These are phyloP conservation scores for Pichia sp. DNA, from an alignment of 1,139 yeast genomes.

Conservation along the genomic window DNA sequence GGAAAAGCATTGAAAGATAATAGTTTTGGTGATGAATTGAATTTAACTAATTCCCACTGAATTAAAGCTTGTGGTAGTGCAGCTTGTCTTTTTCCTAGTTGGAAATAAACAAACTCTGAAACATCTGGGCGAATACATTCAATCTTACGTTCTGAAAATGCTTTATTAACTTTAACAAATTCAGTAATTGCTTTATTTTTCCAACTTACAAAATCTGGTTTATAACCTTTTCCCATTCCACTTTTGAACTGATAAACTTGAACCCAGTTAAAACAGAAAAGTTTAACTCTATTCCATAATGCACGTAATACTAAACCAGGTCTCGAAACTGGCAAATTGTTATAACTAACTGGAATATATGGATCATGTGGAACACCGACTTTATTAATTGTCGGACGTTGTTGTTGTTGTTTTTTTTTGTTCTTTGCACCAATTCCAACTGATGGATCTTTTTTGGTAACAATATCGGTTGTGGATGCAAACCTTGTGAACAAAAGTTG, in stretches of 20 bases:
- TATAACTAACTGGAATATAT: slow-evolving; percentile 43
- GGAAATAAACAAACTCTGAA: slow-evolving; percentile 57
- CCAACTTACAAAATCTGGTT: slow-evolving; percentile 64
- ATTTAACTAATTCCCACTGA: slow-evolving; percentile 70
- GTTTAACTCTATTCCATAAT: slow-evolving; percentile 43
- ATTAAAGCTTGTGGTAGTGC: slow-evolving; percentile 56
- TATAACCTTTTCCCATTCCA: slow-evolving; percentile 46
- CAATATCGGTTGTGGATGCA: slow-evolving; percentile 12
- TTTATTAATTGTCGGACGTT: slow-evolving; percentile 27
- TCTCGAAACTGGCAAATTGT: slow-evolving; percentile 41
- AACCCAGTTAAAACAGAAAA: slow-evolving; percentile 55
- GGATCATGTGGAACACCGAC: slow-evolving; percentile 42
- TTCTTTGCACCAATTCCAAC: slow-evolving; percentile 14
- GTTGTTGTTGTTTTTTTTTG: slow-evolving; percentile 16
- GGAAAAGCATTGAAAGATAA: slow-evolving; percentile 55
- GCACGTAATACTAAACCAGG: slow-evolving; percentile 31
- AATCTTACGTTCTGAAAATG: slow-evolving; percentile 51
- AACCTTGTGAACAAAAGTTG: slow-evolving; percentile 3
- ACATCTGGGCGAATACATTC: slow-evolving; percentile 39
- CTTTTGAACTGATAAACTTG: slow-evolving; percentile 59
- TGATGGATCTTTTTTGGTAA: slow-evolving; percentile 12
- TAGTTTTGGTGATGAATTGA: slow-evolving; percentile 66
- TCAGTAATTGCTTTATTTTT: slow-evolving; percentile 64
- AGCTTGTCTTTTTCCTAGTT: slow-evolving; percentile 43
- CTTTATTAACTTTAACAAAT: slow-evolving; percentile 59